Evolutionary conservation across 768 basidiomycete species (phyloP).

Genomic region (Clitopilus passeckerianus): DNA sequence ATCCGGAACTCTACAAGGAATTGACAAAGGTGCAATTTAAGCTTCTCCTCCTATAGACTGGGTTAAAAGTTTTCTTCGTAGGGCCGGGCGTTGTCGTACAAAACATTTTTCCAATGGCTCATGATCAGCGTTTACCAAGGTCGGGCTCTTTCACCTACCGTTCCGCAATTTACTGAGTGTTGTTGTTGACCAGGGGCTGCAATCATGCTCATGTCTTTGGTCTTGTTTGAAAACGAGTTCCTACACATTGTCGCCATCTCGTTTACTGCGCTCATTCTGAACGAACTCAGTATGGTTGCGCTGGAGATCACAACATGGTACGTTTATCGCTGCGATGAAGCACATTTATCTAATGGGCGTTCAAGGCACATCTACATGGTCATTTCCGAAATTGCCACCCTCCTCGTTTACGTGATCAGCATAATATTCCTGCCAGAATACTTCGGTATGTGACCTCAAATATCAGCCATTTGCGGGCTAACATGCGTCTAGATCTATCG

Average conservation of each 20-base stretch:
- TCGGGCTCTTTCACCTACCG: conserved; percentile 18
- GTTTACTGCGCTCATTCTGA: conserved; percentile 91
- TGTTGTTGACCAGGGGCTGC: conserved; percentile 62
- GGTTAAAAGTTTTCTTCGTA: conserved; percentile 22
- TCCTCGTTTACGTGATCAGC: conserved; percentile 83
- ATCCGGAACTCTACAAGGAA: conserved; percentile 98
- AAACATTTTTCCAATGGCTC: conserved; percentile 98
- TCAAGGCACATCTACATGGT: conserved; percentile 94
- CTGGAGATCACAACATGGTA: conserved; percentile 97
- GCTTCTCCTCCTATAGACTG: conserved; percentile 1
- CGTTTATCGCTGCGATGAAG: not conserved
- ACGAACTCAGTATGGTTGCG: conserved; percentile 99
- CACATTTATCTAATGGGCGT: not conserved
- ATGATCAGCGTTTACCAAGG: conserved; percentile 99
- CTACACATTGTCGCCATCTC: conserved; percentile 98
- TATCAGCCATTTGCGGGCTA: not conserved
- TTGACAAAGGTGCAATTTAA: conserved; percentile 73
- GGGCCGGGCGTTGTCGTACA: conserved; percentile 93
- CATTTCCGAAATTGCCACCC: conserved; percentile 83
- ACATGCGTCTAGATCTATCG: conserved; percentile 52
- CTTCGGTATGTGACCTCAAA: conserved; percentile 64
- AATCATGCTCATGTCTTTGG: conserved; percentile 97
- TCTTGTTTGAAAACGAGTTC: conserved; percentile 96
- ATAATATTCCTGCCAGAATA: conserved; percentile 95
- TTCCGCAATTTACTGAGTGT: not conserved